Conservation (phyloP, 2,329 filamentous ascomycete species). For the Cladophialophora carrionii region DNA sequence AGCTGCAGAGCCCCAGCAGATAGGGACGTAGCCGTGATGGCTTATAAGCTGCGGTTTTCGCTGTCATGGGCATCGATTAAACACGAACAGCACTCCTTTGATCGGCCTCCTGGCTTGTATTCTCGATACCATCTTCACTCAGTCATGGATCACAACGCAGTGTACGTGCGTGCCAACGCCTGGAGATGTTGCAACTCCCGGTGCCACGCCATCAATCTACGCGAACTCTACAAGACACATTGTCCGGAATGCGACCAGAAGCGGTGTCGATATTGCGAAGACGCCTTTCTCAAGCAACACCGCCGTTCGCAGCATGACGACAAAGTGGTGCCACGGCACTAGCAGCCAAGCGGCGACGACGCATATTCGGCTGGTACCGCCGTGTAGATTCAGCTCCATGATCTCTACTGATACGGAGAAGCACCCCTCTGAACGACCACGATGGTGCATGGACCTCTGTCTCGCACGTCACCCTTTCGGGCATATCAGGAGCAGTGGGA, state of each 20-base stretch:
- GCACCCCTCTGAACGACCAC: not conserved
- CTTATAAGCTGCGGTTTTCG: not conserved
- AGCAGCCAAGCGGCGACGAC: not conserved
- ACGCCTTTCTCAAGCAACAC: not conserved
- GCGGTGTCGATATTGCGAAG: not conserved
- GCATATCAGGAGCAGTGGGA: not conserved
- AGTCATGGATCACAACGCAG: not conserved
- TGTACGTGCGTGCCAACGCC: not conserved
- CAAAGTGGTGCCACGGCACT: not conserved
- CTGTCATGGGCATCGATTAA: not conserved
- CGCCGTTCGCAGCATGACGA: not conserved
- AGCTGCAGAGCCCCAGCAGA: not conserved
- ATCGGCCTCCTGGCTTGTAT: not conserved
- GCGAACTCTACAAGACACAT: not conserved
- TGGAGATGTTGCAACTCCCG: conserved; percentile 1
- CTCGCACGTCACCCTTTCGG: not conserved
- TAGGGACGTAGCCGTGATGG: not conserved
- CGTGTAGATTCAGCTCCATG: not conserved
- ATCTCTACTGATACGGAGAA: not conserved
- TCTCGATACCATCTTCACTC: not conserved
- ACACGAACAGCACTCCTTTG: not conserved
- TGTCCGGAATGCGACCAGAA: conserved; percentile 4
- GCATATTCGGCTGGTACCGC: not conserved
- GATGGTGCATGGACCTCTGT: not conserved
- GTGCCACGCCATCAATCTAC: not conserved